Conservation (phyloP, 805 yeast species). For the Candida berthetii region DNA sequence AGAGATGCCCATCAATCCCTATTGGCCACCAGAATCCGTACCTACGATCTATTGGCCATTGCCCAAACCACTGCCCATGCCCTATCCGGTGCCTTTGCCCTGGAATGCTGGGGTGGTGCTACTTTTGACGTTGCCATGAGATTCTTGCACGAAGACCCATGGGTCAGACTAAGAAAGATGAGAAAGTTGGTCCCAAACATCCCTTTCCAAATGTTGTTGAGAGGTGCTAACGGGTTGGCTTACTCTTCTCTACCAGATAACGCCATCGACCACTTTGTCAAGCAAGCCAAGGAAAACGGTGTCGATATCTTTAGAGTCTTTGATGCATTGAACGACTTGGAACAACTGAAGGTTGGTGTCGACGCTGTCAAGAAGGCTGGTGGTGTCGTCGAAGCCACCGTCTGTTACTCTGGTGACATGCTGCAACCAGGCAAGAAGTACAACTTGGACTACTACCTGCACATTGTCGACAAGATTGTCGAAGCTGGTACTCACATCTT, state of each 20-base stretch:
- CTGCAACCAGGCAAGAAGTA: slow-evolving; percentile 92
- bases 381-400: slow-evolving; percentile 97
- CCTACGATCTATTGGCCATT: slow-evolving; percentile 83
- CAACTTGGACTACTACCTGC: slow-evolving; percentile 84
- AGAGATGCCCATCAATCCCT: slow-evolving; percentile 99
- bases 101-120: slow-evolving; percentile 99
- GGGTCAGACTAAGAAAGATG: slow-evolving; percentile 89
- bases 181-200: slow-evolving; percentile 93
- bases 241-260: slow-evolving; percentile 97
- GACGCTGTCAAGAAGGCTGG: slow-evolving; percentile 98
- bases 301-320: slow-evolving; percentile 97
- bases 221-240: slow-evolving; percentile 99
- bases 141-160: slow-evolving; percentile 97
- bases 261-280: slow-evolving; percentile 95
- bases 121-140: slow-evolving; percentile 99
- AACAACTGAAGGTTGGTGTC: slow-evolving; percentile 95
- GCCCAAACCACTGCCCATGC: slow-evolving; percentile 95
- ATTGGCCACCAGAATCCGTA: slow-evolving; percentile 95
- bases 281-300: slow-evolving; percentile 92
- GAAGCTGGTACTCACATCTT: slow-evolving; percentile 92
- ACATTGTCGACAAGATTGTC: slow-evolving; percentile 77
- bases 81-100: slow-evolving; percentile 81
- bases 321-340: slow-evolving; percentile 95
- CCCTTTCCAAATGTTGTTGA: slow-evolving; percentile 97
- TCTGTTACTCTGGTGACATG: slow-evolving; percentile 99